Conservation (phyloP, 2,329 filamentous ascomycete species). For the Fusarium zealandicum region DNA sequence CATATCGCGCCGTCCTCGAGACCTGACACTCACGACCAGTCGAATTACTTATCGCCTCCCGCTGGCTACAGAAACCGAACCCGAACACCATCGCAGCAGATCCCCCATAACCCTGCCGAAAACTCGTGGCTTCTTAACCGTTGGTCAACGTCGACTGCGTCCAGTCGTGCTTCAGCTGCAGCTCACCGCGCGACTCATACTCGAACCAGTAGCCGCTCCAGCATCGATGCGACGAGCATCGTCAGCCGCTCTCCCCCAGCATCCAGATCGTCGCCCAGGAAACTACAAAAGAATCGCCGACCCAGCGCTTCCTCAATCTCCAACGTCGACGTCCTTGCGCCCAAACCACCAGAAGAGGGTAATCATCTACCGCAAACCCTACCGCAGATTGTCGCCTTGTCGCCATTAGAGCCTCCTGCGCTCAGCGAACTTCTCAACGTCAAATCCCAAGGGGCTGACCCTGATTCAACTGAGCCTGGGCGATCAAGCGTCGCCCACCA, state of each 20-base stretch:
- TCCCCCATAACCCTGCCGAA: slow-evolving; percentile 49
- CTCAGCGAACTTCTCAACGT: slow-evolving; percentile 34
- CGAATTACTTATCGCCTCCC: slow-evolving; percentile 31
- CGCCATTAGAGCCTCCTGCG: slow-evolving; percentile 34
- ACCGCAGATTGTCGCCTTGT: slow-evolving; percentile 38
- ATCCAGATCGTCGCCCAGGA: slow-evolving; percentile 45
- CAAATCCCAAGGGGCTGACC: slow-evolving; percentile 39
- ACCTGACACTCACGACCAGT: slow-evolving; percentile 21
- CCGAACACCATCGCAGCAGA: slow-evolving; percentile 30
- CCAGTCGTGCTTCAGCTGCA: slow-evolving; percentile 53
- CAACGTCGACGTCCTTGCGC: slow-evolving; percentile 16
- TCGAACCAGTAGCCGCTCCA: slow-evolving; percentile 52
- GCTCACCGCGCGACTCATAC: slow-evolving; percentile 44
- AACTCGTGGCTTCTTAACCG: slow-evolving; percentile 58
- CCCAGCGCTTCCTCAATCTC: slow-evolving; percentile 39
- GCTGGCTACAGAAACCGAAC: slow-evolving; percentile 21
- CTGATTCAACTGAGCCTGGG: slow-evolving; percentile 37
- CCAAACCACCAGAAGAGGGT: slow-evolving; percentile 18
- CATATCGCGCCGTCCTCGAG: slow-evolving; percentile 41
- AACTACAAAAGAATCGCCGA: slow-evolving; percentile 49
- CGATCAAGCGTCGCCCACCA: slow-evolving; percentile 35
- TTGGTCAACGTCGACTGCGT: slow-evolving; percentile 61
- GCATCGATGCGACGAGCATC: slow-evolving; percentile 51
- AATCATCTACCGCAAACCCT: slow-evolving; percentile 28
- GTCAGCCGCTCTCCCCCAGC: slow-evolving; percentile 43